Conservation (phyloP, 768 basidiomycete species). For the Leccinum broughii region DNA sequence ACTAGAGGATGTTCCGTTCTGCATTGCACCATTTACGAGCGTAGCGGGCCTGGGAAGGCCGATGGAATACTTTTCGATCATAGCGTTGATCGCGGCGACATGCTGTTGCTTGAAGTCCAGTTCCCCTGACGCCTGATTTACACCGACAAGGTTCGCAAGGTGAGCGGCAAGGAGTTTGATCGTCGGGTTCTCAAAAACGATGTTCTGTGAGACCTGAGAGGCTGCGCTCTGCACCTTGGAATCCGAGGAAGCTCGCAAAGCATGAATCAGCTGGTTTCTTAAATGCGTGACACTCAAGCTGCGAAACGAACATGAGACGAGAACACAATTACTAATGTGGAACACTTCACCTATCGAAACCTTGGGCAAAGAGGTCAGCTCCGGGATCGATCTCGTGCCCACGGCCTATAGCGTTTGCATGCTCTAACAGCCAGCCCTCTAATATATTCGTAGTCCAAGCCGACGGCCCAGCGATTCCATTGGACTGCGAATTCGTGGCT, state of each 20-base stretch:
- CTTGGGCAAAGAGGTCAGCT: slow-evolving; percentile 29
- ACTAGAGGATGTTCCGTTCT: neutral
- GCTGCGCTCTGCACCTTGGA: slow-evolving; percentile 20
- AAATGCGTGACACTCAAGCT: slow-evolving; percentile 28
- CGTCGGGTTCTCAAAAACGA: slow-evolving; percentile 40
- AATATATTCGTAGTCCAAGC: slow-evolving; percentile 4
- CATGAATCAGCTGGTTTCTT: slow-evolving; percentile 6
- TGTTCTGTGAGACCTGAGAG: slow-evolving; percentile 25
- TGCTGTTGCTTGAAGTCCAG: neutral
- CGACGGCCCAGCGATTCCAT: neutral
- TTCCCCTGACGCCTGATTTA: neutral
- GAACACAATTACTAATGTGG: neutral
- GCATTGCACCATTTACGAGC: neutral
- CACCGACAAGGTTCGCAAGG: slow-evolving; percentile 8
- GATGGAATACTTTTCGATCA: slow-evolving; percentile 23
- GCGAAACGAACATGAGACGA: neutral
- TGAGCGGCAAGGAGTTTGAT: slow-evolving; percentile 19
- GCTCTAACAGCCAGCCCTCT: slow-evolving; percentile 8
- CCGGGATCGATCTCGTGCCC: slow-evolving; percentile 3
- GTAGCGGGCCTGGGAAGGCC: neutral
- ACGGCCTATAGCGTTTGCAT: slow-evolving; percentile 1
- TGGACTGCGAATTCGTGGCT: neutral
- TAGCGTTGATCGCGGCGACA: slow-evolving; percentile 29
- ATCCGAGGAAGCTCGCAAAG: slow-evolving; percentile 28
- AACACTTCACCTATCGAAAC: slow-evolving; percentile 32